Conservation (phyloP, 2,329 filamentous ascomycete genomes). For the Fusarium caatingaense region DNA sequence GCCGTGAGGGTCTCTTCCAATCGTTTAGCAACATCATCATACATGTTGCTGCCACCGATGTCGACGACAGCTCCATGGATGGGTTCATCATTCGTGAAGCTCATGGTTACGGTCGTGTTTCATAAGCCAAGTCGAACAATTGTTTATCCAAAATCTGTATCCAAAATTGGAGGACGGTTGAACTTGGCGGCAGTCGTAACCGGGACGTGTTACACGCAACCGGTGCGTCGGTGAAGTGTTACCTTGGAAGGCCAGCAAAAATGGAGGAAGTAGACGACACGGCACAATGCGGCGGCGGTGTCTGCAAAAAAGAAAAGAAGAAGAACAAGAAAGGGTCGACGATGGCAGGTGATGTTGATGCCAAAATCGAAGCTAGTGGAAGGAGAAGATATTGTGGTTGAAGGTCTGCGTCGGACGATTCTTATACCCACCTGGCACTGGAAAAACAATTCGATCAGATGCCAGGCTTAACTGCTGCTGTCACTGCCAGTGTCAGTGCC, state of each 20-base stretch:
- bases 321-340: background rate
- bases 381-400: conserved; percentile 29
- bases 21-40: conserved; percentile 43
- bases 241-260: background rate
- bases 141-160: conserved; percentile 7
- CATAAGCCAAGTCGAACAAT: conserved; percentile 1
- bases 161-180: conserved; percentile 3
- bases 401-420: conserved; percentile 36
- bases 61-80: conserved; percentile 52
- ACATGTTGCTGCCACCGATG: conserved; percentile 54
- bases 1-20: conserved; percentile 45
- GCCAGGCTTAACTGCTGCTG: background rate
- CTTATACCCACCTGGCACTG: conserved; percentile 43
- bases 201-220: conserved; percentile 14
- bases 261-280: conserved; percentile 17
- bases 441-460: conserved; percentile 2
- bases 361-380: conserved; percentile 20
- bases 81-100: conserved; percentile 26
- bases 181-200: conserved; percentile 15
- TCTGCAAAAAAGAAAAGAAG: background rate
- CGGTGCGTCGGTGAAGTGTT: conserved; percentile 9
- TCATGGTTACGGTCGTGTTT: conserved; percentile 24
- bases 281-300: background rate
- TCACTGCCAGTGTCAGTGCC: background rate
- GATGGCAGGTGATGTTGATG: background rate